Evolutionary conservation across 2,329 filamentous ascomycete species (phyloP).

Genomic region (Ceratocystis alfenasii): DNA sequence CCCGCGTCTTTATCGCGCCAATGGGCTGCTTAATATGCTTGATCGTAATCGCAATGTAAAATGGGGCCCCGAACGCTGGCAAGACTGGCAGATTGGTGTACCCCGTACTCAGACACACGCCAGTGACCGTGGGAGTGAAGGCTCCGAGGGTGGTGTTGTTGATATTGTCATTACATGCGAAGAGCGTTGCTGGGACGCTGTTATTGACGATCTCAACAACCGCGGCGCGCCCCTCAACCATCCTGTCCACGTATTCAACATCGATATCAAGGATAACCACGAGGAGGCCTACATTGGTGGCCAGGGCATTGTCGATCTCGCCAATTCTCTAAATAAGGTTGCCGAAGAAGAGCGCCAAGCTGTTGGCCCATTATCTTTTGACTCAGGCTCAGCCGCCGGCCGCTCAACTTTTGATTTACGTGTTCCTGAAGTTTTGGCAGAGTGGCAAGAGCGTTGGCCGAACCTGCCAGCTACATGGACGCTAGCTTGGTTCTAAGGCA

Average conservation of each 20-base stretch:
- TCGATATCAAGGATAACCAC: slow-evolving; percentile 97
- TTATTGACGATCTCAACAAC: slow-evolving; percentile 82
- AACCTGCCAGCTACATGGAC: slow-evolving; percentile 88
- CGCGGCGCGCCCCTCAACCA: slow-evolving; percentile 78
- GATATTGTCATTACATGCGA: slow-evolving; percentile 96
- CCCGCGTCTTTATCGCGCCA: slow-evolving; percentile 72
- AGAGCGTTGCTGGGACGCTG: slow-evolving; percentile 95
- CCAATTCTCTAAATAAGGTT: slow-evolving; percentile 68
- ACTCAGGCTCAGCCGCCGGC: slow-evolving; percentile 53
- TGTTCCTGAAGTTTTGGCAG: slow-evolving; percentile 80
- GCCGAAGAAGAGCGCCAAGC: slow-evolving; percentile 64
- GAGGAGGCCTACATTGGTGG: slow-evolving; percentile 89
- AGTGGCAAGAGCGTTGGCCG: slow-evolving; percentile 93
- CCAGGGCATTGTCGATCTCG: slow-evolving; percentile 81
- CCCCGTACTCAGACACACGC: slow-evolving; percentile 61
- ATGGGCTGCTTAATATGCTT: slow-evolving; percentile 92
- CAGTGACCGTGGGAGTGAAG: slow-evolving; percentile 62
- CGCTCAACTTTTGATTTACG: slow-evolving; percentile 77
- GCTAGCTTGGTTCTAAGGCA: slow-evolving; percentile 62
- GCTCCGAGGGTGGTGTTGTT: slow-evolving; percentile 78
- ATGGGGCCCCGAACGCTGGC: slow-evolving; percentile 92
- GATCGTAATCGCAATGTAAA: slow-evolving; percentile 85
- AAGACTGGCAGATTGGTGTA: slow-evolving; percentile 86
- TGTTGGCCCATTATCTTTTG: slow-evolving; percentile 54
- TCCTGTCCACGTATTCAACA: slow-evolving; percentile 94